A percentile compares a stretch with the other conserved stretches of the same genome.
phyloP scores from a whole-genome alignment of 192 early-diverging fungal genomes.

The Linnemannia schmuckeri region DNA sequence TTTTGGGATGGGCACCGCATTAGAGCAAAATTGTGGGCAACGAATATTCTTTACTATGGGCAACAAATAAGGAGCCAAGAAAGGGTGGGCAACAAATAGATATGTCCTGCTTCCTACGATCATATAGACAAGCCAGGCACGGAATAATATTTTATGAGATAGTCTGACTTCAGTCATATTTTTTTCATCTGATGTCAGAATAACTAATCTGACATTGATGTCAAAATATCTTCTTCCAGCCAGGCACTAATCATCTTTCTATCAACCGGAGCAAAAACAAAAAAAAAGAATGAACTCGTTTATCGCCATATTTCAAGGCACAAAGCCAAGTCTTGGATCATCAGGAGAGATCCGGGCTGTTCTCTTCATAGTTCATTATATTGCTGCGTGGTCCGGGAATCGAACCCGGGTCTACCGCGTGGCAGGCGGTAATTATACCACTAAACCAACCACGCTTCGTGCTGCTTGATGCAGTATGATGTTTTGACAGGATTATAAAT shows the following conservation, averaged over 20 bases:
- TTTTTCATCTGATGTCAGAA: too few relatives aligned
- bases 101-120: too few relatives aligned
- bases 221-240: not conserved
- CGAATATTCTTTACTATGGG: too few relatives aligned
- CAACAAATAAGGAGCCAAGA: too few relatives aligned
- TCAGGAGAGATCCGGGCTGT: slow-evolving; percentile 3
- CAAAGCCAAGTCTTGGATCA: not conserved
- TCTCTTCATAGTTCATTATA: not conserved
- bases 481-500: not conserved
- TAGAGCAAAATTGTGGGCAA: too few relatives aligned
- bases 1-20: too few relatives aligned
- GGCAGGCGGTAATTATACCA: slow-evolving; percentile 87
- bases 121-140: too few relatives aligned
- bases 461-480: not conserved
- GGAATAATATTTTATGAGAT: too few relatives aligned
- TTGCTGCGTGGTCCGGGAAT: slow-evolving; percentile 76
- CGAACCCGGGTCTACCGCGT: slow-evolving; percentile 87
- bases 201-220: too few relatives aligned
- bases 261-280: not conserved
- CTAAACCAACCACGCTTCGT: slow-evolving; percentile 68
- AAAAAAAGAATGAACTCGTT: not conserved
- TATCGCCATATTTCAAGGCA: not conserved
- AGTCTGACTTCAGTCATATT: too few relatives aligned
- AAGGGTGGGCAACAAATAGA: too few relatives aligned
- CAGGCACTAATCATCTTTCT: not conserved